phyloP scores from a whole-genome alignment of 2,329 filamentous ascomycete genomes.

The Fusarium tanahbumbuense region DNA sequence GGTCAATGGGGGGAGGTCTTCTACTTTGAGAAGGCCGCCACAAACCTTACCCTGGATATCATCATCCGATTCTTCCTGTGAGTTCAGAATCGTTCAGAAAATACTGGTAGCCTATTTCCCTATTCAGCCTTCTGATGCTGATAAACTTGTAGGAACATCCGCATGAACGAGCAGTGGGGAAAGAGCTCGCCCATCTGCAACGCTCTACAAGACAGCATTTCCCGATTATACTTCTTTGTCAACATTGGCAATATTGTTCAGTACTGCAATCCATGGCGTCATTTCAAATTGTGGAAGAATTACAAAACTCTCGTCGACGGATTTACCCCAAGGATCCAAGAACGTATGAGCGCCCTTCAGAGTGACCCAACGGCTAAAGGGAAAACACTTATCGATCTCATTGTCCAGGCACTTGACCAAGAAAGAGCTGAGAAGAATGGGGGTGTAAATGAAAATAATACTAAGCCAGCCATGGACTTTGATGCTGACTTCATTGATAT shows the following conservation, averaged over 20 bases:
- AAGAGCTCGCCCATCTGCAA: constrained; percentile 7
- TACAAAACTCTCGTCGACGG: constrained; percentile 22
- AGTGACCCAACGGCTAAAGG: neutral
- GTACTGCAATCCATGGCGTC: constrained; percentile 34
- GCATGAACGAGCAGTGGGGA: constrained; percentile 29
- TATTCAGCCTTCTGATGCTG: neutral
- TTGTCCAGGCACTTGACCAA: constrained; percentile 23
- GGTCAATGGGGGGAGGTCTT: constrained; percentile 39
- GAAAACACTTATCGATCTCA: constrained; percentile 33
- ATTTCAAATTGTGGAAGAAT: constrained; percentile 33
- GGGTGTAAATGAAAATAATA: neutral
- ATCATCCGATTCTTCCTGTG: constrained; percentile 53
- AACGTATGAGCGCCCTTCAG: constrained; percentile 15
- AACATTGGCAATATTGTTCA: constrained; percentile 17
- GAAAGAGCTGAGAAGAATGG: constrained; percentile 8
- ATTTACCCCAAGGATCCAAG: constrained; percentile 15
- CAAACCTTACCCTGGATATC: constrained; percentile 55
- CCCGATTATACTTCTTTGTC: constrained; percentile 21
- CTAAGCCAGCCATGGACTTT: constrained; percentile 30
- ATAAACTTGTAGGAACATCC: constrained; percentile 14
- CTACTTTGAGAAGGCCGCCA: constrained; percentile 51
- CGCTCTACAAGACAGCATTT: constrained; percentile 27
- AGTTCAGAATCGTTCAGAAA: neutral
- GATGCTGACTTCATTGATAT: constrained; percentile 32
- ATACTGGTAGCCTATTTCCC: neutral